phyloP scores from a whole-genome alignment of 2,329 filamentous ascomycete species.

The Nigrospora oryzae region DNA sequence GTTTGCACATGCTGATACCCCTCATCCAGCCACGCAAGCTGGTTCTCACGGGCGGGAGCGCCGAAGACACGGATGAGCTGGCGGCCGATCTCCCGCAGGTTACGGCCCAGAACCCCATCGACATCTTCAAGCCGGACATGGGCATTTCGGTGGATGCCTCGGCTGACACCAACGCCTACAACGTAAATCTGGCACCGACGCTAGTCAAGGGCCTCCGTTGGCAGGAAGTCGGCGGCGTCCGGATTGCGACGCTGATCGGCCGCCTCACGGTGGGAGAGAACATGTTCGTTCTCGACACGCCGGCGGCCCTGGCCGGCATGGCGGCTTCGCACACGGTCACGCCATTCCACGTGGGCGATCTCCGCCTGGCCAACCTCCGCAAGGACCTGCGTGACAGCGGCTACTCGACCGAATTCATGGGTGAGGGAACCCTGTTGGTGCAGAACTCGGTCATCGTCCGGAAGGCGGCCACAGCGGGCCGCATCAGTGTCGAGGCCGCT shows the following conservation, averaged over 20 bases:
- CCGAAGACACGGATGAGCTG: conserved; percentile 68
- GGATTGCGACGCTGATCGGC: conserved; percentile 88
- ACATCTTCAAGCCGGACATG: conserved; percentile 76
- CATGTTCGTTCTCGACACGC: conserved; percentile 24
- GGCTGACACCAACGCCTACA: conserved; percentile 96
- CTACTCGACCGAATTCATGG: conserved; percentile 84
- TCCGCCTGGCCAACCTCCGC: conserved; percentile 80
- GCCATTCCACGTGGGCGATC: conserved; percentile 88
- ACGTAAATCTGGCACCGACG: conserved; percentile 77
- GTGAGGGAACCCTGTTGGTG: conserved; percentile 84
- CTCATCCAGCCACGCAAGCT: conserved; percentile 90
- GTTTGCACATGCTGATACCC: conserved; percentile 88
- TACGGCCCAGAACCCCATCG: conserved; percentile 45
- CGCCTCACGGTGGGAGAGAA: conserved; percentile 25
- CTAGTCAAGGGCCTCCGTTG: conserved; percentile 84
- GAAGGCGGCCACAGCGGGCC: conserved; percentile 74
- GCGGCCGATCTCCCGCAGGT: conserved; percentile 73
- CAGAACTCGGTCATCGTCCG: conserved; percentile 82
- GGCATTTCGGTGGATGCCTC: conserved; percentile 76
- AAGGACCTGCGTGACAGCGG: conserved; percentile 74
- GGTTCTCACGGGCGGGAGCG: conserved; percentile 77
- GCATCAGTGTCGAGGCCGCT: conserved; percentile 78
- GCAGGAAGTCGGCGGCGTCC: conserved; percentile 86
- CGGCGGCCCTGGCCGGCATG: conserved; percentile 8
- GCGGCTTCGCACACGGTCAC: conserved; percentile 66